phyloP scores from a whole-genome alignment of 345 rosid genomes.

The Dipteronia dyeriana region DNA sequence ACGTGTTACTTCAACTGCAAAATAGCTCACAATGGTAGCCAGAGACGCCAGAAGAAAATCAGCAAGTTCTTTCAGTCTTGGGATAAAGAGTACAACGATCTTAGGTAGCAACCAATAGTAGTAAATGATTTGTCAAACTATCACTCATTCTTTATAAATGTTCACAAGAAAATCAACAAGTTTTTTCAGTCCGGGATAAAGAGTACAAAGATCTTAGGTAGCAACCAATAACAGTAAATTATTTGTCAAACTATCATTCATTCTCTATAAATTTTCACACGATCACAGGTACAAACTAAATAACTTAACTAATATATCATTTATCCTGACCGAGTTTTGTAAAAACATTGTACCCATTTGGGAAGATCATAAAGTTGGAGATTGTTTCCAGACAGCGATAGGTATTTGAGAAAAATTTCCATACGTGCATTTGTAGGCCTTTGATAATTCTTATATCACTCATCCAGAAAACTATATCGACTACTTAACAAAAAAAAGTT shows the following conservation, averaged over 20 bases:
- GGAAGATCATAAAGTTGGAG: not conserved
- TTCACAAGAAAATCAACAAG: constrained; percentile 58
- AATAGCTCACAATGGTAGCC: constrained; percentile 85
- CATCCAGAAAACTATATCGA: not conserved
- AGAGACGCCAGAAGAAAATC: constrained; percentile 93
- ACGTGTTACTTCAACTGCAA: constrained; percentile 92
- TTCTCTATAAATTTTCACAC: not conserved
- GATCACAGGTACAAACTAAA: not conserved
- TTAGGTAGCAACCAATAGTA: constrained; percentile 10
- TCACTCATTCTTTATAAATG: not conserved
- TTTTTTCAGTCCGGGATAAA: constrained; percentile 73
- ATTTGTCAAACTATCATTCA: not conserved
- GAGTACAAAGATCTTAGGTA: constrained; percentile 14
- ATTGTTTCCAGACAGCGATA: not conserved
- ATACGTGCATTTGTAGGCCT: not conserved
- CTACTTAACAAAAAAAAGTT: not conserved
- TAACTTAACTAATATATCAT: not conserved
- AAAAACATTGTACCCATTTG: too few species aligned
- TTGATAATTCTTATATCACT: not conserved
- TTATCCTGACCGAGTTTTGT: not conserved
- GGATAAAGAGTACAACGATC: constrained; percentile 12
- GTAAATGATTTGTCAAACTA: not conserved
- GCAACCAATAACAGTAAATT: not conserved
- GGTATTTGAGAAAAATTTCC: not conserved
- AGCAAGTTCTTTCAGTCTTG: constrained; percentile 95